These are phyloP conservation scores for Chytriomyces sp. DNA, from an alignment of 192 early-diverging fungal species.

Conservation along the genomic window DNA sequence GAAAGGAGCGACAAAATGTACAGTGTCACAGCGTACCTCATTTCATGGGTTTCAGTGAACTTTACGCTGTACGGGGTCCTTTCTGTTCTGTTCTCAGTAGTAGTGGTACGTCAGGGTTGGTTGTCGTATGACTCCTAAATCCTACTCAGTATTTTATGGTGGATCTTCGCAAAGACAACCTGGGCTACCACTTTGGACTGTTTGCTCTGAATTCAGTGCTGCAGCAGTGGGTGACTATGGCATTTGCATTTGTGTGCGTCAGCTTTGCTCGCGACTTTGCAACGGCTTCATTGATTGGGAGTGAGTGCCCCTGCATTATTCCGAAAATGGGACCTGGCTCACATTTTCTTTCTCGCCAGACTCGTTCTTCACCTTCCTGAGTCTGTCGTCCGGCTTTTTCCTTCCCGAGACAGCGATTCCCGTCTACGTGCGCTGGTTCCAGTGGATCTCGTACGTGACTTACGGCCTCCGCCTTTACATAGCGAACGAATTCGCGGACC, in stretches of 20 bases:
- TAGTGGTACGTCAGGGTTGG: constrained; percentile 6
- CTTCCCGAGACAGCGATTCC: constrained; percentile 44
- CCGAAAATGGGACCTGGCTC: background rate
- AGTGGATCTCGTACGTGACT: constrained; percentile 36
- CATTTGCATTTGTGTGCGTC: constrained; percentile 37
- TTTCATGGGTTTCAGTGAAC: constrained; percentile 44
- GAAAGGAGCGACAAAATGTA: constrained; percentile 56
- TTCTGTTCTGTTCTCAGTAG: constrained; percentile 33
- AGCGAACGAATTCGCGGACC: constrained; percentile 49
- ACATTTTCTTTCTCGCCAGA: constrained; percentile 4
- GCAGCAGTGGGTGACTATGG: constrained; percentile 31
- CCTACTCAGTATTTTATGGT: constrained; percentile 40
- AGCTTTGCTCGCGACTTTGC: constrained; percentile 49
- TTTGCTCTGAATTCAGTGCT: constrained; percentile 22
- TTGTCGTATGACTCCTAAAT: background rate
- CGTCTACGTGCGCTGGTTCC: constrained; percentile 42
- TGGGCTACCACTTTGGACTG: constrained; percentile 39
- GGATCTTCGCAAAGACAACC: constrained; percentile 43
- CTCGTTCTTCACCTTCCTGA: constrained; percentile 42
- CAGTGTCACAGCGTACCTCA: constrained; percentile 44
- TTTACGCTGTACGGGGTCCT: constrained; percentile 34
- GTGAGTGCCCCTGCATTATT: background rate
- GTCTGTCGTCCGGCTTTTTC: constrained; percentile 44
- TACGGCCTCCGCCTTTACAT: constrained; percentile 39
- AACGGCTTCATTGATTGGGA: constrained; percentile 41